Conservation (phyloP, 148 eudicot species). For the Chenopodium suecicum region DNA sequence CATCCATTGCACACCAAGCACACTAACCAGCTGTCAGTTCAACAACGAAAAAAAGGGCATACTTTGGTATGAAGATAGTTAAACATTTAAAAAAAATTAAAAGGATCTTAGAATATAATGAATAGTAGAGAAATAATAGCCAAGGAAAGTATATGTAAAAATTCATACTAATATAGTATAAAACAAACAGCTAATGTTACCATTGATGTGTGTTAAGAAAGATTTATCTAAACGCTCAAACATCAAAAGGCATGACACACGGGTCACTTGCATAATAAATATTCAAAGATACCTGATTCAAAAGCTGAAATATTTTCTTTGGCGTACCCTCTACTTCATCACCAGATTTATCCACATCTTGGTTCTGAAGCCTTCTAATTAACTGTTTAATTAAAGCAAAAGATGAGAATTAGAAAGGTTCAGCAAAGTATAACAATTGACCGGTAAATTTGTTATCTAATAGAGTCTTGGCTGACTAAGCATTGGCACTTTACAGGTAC, state of each 20-base stretch:
- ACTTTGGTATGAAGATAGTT: neutral
- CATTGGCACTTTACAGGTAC: neutral
- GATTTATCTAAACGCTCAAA: neutral
- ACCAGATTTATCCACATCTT: slow-evolving; percentile 46
- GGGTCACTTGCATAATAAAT: neutral
- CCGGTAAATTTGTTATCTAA: neutral
- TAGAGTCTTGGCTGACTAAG: neutral
- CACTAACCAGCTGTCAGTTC: neutral
- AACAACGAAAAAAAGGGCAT: neutral
- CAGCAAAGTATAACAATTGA: neutral
- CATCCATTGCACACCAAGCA: neutral
- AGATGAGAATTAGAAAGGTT: neutral
- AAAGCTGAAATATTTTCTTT: slow-evolving; percentile 78
- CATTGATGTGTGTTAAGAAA: neutral
- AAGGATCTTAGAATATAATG: neutral
- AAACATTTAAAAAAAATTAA: too few relatives aligned
- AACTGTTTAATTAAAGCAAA: slow-evolving; percentile 49
- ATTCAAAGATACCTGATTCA: slow-evolving; percentile 63
- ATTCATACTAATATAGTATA: too few relatives aligned
- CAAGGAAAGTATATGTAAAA: neutral
- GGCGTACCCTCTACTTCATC: slow-evolving; percentile 63
- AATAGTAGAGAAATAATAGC: neutral
- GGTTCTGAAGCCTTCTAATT: slow-evolving; percentile 68
- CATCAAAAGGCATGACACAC: neutral
- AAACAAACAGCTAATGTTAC: neutral